Percentiles rank a stretch among this genome's conserved stretches.
phyloP scores from a whole-genome alignment of 257 asterid genomes.

The Fraxinus cuspidata region DNA sequence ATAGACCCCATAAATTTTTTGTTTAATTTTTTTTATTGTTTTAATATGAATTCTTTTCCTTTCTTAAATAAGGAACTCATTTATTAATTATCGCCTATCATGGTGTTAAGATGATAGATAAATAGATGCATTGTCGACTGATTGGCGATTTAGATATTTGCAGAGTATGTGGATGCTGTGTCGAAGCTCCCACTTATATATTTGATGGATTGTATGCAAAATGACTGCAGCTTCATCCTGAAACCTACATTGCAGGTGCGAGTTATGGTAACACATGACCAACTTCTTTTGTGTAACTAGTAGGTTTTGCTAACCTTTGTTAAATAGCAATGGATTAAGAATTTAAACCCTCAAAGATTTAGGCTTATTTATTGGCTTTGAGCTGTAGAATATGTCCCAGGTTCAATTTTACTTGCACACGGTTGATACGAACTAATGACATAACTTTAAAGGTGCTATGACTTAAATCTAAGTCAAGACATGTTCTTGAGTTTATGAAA shows the following conservation, averaged over 20 bases:
- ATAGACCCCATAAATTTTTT: neutral
- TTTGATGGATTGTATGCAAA: conserved; percentile 87
- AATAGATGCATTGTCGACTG: conserved; percentile 21
- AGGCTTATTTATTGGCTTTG: conserved; percentile 1
- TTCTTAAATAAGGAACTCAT: neutral
- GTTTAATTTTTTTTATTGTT: neutral
- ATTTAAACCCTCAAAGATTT: neutral
- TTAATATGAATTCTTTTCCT: neutral
- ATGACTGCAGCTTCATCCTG: conserved; percentile 78
- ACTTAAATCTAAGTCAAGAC: neutral
- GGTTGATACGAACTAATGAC: neutral
- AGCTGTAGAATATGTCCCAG: neutral
- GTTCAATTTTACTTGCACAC: neutral
- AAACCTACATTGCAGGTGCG: conserved; percentile 67
- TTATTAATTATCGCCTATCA: neutral
- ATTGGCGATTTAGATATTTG: conserved; percentile 52
- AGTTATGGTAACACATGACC: conserved; percentile 6
- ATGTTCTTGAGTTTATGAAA: neutral
- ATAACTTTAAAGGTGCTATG: neutral
- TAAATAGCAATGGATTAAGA: neutral
- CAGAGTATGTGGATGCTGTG: conserved; percentile 51
- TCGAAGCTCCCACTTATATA: conserved; percentile 75
- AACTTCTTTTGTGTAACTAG: conserved; percentile 13
- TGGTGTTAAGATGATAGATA: conserved; percentile 14
- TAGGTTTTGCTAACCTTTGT: conserved; percentile 22